Conservation (phyloP, 1,284 basidiomycete species). For the Leccinum pallidistipes region DNA sequence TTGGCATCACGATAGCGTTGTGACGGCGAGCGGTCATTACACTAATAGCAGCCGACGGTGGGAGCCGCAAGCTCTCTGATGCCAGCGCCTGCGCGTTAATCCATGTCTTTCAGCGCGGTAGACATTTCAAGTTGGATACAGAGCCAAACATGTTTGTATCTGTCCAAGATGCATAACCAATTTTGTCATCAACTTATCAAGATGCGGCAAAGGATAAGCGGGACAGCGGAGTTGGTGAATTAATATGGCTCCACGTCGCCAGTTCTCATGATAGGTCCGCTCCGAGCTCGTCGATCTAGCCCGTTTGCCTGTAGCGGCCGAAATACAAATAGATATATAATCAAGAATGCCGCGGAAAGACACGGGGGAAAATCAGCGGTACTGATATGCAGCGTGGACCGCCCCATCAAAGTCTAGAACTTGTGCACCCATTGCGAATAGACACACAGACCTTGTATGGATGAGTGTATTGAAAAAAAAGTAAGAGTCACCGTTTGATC, state of each 20-base stretch:
- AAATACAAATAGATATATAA: background rate
- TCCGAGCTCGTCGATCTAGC: background rate
- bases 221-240: slow-evolving; percentile 1
- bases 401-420: slow-evolving; percentile 1
- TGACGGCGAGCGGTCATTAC: too few relatives aligned
- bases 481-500: background rate
- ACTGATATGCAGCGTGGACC: slow-evolving; percentile 2
- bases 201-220: background rate
- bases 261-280: slow-evolving; percentile 13
- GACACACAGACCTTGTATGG: background rate
- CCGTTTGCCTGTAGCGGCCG: background rate
- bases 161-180: background rate
- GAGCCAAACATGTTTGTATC: background rate
- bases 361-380: slow-evolving; percentile 6
- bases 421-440: background rate
- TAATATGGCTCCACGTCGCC: slow-evolving; percentile 7
- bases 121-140: background rate
- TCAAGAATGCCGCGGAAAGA: slow-evolving; percentile 8
- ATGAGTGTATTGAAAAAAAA: slow-evolving; percentile 1
- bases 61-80: too few relatives aligned
- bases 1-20: too few relatives aligned
- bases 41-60: too few relatives aligned
- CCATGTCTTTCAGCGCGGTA: background rate
- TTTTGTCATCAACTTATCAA: slow-evolving; percentile 10
- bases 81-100: too few relatives aligned